Conservation (phyloP, 305 asterid species). For the Rubia balearica region DNA sequence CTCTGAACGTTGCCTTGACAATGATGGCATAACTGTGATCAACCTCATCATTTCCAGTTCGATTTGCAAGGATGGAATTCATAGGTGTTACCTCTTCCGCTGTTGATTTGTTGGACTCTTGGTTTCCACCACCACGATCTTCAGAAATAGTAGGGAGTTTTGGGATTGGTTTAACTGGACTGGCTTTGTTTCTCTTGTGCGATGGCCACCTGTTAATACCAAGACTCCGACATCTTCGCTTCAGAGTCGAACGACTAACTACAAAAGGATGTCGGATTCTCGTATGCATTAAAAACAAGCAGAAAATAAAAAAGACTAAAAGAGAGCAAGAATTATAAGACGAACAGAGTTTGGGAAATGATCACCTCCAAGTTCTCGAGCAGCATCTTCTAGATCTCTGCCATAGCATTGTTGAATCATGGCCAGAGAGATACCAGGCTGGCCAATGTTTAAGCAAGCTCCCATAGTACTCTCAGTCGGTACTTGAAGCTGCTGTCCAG, state of each 20-base stretch:
- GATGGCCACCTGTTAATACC: neutral
- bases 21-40: neutral
- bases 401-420: neutral
- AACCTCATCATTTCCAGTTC: neutral
- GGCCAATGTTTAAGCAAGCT: neutral
- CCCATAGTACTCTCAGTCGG: neutral
- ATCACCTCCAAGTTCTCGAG: neutral
- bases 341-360: neutral
- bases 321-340: neutral
- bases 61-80: neutral
- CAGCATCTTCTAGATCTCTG: neutral
- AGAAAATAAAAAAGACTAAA: neutral
- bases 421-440: neutral
- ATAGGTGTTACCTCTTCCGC: neutral
- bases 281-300: neutral
- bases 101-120: neutral
- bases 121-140: neutral
- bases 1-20: neutral
- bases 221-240: neutral
- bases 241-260: conserved; percentile 2
- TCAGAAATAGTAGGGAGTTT: neutral
- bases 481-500: neutral
- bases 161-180: neutral
- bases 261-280: neutral
- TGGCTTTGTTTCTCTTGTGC: neutral